Base-by-base conservation (phyloP, 208 protist genomes). In the Acanthamoeba castellanii region DNA sequence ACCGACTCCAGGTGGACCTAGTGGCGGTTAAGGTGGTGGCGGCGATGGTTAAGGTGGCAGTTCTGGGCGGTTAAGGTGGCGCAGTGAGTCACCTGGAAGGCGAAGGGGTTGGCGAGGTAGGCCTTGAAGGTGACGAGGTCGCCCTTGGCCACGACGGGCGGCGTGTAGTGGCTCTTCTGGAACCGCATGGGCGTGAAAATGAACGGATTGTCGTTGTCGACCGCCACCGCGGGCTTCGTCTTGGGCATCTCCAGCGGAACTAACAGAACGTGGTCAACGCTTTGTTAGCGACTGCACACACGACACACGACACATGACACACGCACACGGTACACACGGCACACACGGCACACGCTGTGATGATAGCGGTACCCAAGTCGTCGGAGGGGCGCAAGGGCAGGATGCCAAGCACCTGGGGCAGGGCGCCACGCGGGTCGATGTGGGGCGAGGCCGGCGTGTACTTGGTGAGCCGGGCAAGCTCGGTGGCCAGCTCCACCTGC, bases 401-500 rank as follows among this genome's bases (percentile, higher is more conserved):
- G 27, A 72, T 72, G 13, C 30, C 85, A 32, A 72, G 57, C 16
- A 91, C 32, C 57, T 74, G 61, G 22, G 52, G 61, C 11, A 72
- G 85, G 61, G 34, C 42, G 85, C 85, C 85, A 8, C 85, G 85
- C 34, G 61, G 52, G 85, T 91, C 85, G 42, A 91, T 91, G 42
- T 91, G 85, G 7, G 85, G 52, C 32, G 85, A 74, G 20, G 57
- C 85, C 18, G 85, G 57, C 9, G 61, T 64, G 42, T 91, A 64
- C 61, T 91, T 72, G 61, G 57, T 74, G 61, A 91, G 52, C 47
- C 61, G 85, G 9, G 85, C 52, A 2, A 91, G 85, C 85, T 91
- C 85, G 25, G 52, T 91, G 55, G 61, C 85, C 32, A 91, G 85
- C 85, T 64, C 52, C 85, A 91, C 85, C 61, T 91, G 85, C 42